Base-by-base conservation (phyloP, 2,329 filamentous ascomycete species). In the Purpureocillium lavendulum region DNA sequence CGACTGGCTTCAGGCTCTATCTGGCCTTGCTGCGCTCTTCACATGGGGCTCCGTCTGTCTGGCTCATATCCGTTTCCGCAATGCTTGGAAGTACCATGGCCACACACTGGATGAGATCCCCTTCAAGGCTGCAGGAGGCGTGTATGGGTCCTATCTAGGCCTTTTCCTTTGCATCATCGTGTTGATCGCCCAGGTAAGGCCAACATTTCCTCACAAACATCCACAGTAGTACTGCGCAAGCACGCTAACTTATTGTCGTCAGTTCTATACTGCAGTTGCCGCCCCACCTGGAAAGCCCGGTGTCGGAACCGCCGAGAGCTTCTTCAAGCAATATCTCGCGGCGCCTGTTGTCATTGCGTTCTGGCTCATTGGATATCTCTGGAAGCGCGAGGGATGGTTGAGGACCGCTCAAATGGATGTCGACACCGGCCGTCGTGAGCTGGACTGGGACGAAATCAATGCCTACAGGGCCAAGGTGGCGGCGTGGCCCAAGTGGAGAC, bases 381-480 rank as follows among this genome's bases (percentile, higher is more conserved):
- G 80, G 80, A 84, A 84, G 68, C 65, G 77, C 36, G 58, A 67
- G 39, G 71, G 71, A 15, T 82, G 75, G 72, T 62, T 80, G 42
- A 67, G 57, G 30, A 64, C 72, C 2, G 55, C 65, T 30, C 63
- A 83, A 45, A 83, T 85, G 47, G 80, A 85, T 49, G 67, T 85
- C 42, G 80, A 84, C 54, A 72, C 70, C 39, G 80, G 77, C 39
- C 72, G 80, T 43, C 71, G 80, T 47, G 72, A 77, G 58, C 69
- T 82, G 41, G 72, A 84, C 54, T 82, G 75, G 75, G 76, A 80
- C 10, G 61, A 62, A 30, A 77, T 81, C 59, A 71, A 80, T 55
- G 67, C 60, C 30, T 64, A 26, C 21, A 26, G 21, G 21, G 21
- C 21, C 21, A 26, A 26, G 21, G 21, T 26, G 5, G 21, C 21